Evolutionary conservation across 352 stramenopile species (phyloP).

Genomic region (Chrysophaeum taylorii): DNA sequence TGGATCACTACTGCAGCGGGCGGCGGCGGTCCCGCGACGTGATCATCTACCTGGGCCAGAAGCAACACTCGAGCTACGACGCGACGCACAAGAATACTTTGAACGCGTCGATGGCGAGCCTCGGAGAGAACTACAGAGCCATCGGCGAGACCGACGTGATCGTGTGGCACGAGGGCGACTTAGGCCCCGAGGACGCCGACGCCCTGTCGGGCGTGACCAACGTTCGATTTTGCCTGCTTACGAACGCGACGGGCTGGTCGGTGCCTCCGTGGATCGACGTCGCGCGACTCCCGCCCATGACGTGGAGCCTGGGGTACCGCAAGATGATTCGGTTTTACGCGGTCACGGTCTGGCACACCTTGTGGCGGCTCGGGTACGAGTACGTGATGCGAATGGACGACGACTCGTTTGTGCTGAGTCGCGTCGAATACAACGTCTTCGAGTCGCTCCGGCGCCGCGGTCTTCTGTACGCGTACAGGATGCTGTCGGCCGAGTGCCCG

Average conservation of each 20-base stretch:
- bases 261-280: neutral
- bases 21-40: neutral
- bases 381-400: conserved; percentile 56
- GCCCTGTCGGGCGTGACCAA: neutral
- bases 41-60: conserved; percentile 9
- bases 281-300: neutral
- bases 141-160: neutral
- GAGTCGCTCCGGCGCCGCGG: conserved; percentile 40
- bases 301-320: conserved; percentile 31
- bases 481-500: neutral
- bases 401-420: conserved; percentile 47
- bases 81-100: neutral
- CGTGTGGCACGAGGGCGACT: conserved; percentile 4
- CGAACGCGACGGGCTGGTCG: neutral
- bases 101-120: conserved; percentile 7
- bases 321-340: conserved; percentile 55
- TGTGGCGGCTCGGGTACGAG: conserved; percentile 37
- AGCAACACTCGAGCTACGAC: neutral
- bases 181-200: neutral
- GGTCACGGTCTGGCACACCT: conserved; percentile 44
- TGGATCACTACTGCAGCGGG: neutral
- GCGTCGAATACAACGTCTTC: conserved; percentile 52
- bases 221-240: neutral
- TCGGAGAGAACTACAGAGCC: neutral
- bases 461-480: conserved; percentile 43